phyloP scores from a whole-genome alignment of 208 protist species.

The Acanthamoeba sp. region DNA sequence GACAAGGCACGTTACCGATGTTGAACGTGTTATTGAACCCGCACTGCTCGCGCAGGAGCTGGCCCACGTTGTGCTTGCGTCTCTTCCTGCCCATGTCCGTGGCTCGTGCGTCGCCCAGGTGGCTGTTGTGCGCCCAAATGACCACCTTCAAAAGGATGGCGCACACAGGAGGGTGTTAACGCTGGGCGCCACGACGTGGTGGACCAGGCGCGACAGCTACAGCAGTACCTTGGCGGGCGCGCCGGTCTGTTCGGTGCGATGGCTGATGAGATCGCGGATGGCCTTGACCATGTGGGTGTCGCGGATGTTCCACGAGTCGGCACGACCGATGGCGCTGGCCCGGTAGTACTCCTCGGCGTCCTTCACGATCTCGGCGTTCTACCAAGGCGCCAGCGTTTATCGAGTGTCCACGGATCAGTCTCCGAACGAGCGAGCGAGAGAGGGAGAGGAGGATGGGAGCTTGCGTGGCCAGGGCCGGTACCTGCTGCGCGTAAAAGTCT shows the following conservation, averaged over 20 bases:
- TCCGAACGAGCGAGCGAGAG: no score
- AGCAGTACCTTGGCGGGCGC: slow-evolving; percentile 14
- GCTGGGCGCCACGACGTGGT: no score
- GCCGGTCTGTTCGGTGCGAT: slow-evolving; percentile 57
- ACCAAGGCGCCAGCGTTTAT: neutral
- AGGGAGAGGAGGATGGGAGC: no score
- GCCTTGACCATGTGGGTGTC: slow-evolving; percentile 73
- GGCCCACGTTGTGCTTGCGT: slow-evolving; percentile 38
- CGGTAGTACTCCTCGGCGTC: slow-evolving; percentile 71
- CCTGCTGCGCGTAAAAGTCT: slow-evolving; percentile 51
- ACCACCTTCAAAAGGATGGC: slow-evolving; percentile 36
- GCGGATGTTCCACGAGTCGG: slow-evolving; percentile 67
- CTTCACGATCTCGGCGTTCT: slow-evolving; percentile 69
- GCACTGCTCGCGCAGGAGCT: slow-evolving; percentile 31
- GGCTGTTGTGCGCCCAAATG: slow-evolving; percentile 79
- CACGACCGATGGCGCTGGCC: neutral
- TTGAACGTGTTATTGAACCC: slow-evolving; percentile 46
- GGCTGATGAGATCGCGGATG: slow-evolving; percentile 27
- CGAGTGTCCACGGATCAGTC: no score
- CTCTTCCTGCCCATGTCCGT: slow-evolving; percentile 57
- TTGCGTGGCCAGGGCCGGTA: neutral
- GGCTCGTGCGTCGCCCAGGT: slow-evolving; percentile 71
- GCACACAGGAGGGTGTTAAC: no score
- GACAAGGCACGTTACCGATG: neutral
- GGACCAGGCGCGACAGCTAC: no score